These are phyloP conservation scores for Coemansia sp. DNA, from an alignment of 192 early-diverging fungal genomes.

Conservation along the genomic window DNA sequence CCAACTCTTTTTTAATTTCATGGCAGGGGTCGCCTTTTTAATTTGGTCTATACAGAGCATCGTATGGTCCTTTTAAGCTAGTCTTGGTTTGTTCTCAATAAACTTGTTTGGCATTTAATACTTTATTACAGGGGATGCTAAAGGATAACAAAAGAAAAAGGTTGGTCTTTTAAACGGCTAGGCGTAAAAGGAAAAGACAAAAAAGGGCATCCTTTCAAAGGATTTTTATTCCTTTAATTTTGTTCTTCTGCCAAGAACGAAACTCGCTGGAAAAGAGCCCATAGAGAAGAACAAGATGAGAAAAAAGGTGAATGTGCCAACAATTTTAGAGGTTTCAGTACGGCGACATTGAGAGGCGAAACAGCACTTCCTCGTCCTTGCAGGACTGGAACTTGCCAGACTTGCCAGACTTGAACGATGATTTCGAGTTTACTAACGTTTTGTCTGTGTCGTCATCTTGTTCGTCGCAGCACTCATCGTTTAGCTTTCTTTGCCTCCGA, in stretches of 20 bases:
- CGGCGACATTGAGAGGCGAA: conserved; percentile 5
- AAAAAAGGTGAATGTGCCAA: background rate
- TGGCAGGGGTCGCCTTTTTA: background rate
- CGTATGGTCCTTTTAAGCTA: background rate
- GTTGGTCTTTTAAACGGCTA: background rate
- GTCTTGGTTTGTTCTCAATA: background rate
- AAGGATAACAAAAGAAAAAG: background rate
- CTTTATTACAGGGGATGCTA: background rate
- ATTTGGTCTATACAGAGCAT: background rate
- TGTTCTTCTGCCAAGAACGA: background rate
- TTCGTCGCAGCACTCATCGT: background rate
- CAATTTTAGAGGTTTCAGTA: background rate
- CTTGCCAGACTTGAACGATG: background rate
- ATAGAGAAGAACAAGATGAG: background rate
- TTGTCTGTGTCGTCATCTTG: background rate
- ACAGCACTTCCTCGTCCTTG: conserved; percentile 2
- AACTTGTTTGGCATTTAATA: background rate
- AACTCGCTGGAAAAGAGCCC: background rate
- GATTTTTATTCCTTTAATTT: background rate
- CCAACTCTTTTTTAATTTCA: background rate
- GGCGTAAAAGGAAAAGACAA: background rate
- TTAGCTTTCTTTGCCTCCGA: background rate
- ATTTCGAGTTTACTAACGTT: background rate
- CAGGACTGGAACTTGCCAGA: background rate
- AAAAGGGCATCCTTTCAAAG: background rate